Conservation (phyloP, 768 basidiomycete genomes). For the Calocera viscosa region DNA sequence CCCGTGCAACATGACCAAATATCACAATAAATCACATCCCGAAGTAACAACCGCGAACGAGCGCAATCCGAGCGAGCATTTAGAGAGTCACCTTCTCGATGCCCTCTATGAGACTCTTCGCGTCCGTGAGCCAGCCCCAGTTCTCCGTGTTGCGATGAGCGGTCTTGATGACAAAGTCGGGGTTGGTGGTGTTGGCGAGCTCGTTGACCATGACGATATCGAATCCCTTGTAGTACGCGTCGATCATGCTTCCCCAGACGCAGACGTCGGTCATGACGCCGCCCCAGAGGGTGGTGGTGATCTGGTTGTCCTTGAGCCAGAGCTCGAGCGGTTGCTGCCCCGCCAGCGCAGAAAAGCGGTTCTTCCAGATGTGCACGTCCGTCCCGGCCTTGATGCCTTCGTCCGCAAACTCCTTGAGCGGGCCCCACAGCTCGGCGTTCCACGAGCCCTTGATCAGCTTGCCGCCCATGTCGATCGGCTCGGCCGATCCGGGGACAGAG, state of each 20-base stretch:
- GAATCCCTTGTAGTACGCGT: slow-evolving; percentile 53
- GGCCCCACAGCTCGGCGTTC: slow-evolving; percentile 53
- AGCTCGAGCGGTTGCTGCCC: slow-evolving; percentile 36
- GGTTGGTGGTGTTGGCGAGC: slow-evolving; percentile 49
- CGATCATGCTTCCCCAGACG: slow-evolving; percentile 49
- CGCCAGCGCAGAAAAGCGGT: slow-evolving; percentile 26
- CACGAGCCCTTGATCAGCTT: slow-evolving; percentile 45
- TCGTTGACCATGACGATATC: slow-evolving; percentile 49
- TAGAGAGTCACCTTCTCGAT: neutral
- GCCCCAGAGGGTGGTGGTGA: slow-evolving; percentile 48
- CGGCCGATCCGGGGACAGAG: slow-evolving; percentile 34
- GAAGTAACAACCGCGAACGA: too few relatives aligned
- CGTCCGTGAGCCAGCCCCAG: slow-evolving; percentile 1
- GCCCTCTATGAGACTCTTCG: neutral
- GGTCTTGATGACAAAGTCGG: slow-evolving; percentile 43
- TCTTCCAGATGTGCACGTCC: slow-evolving; percentile 64
- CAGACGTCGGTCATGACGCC: slow-evolving; percentile 48
- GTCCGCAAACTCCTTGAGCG: slow-evolving; percentile 43
- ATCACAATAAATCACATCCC: too few relatives aligned
- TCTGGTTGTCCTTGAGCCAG: slow-evolving; percentile 50
- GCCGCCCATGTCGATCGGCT: slow-evolving; percentile 43
- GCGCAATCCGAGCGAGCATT: neutral
- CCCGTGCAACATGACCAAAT: too few relatives aligned
- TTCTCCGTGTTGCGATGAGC: slow-evolving; percentile 44
- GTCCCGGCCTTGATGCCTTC: slow-evolving; percentile 43